Evolutionary conservation across 192 early-diverging fungal genomes (phyloP).

Genomic region (Coemansia sp.): DNA sequence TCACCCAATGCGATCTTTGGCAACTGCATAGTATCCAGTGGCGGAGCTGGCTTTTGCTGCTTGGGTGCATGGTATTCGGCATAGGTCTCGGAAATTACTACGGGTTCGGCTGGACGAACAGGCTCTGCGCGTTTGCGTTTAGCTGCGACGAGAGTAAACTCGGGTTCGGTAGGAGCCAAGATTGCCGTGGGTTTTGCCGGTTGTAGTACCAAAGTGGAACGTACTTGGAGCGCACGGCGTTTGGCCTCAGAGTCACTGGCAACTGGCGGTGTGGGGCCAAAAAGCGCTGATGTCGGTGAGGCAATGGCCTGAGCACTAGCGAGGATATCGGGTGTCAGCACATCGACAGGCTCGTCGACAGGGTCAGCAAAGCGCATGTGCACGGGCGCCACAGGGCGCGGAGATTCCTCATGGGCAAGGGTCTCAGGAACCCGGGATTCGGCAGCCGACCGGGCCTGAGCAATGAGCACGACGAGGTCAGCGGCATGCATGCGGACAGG

Average conservation of each 20-base stretch:
- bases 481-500: conserved; percentile 80
- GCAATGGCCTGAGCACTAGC: conserved; percentile 9
- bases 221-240: conserved; percentile 30
- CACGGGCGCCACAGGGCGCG: conserved; percentile 3
- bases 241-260: background rate
- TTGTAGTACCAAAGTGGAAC: conserved; percentile 30
- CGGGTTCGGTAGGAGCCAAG: background rate
- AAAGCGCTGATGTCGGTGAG: conserved; percentile 27
- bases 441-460: background rate
- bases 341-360: conserved; percentile 13
- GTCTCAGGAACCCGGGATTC: conserved; percentile 15
- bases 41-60: conserved; percentile 2
- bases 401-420: background rate
- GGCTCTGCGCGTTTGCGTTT: background rate
- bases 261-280: conserved; percentile 8
- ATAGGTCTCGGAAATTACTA: conserved; percentile 44
- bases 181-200: conserved; percentile 24
- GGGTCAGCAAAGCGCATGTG: conserved; percentile 48
- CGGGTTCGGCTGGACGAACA: conserved; percentile 5
- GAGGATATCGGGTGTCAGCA: conserved; percentile 18
- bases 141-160: background rate
- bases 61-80: background rate
- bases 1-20: conserved; percentile 27
- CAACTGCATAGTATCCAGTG: conserved; percentile 5
- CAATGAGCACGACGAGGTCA: conserved; percentile 71